Evolutionary conservation across 164 flowering plant species (phyloP), one percentile per base, ranked within the genome.

Genomic region (Vitis cinerea): DNA sequence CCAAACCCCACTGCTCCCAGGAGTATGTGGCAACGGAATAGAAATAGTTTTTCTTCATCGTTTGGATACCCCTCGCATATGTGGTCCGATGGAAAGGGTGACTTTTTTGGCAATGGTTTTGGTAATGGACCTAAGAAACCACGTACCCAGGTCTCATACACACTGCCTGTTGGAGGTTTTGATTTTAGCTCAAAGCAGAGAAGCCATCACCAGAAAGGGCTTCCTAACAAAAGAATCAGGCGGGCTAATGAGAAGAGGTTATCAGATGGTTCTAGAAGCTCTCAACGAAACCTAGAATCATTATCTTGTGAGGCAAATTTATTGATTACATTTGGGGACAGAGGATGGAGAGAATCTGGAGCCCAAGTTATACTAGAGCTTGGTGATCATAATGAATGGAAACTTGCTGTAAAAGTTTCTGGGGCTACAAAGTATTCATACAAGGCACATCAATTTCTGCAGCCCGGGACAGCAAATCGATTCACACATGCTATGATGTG

Each of bases 401-500:
- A 75, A 73, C 85, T 96, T 52, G 76, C 83, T 29, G 92, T 96
- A 19, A 96, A 92, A 69, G 10, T 86, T 50, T 79, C 85, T 4
- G 99, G 95, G 65, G 50, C 54, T 12, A 86, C 87, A 16, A 91
- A 72, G 73, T 90, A 87, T 82, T 80, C 95, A 8, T 82, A 88
- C 74, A 96, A 92, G 80, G 94, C 98, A 12, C 88, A 85, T 75
- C 93, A 93, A 63, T 81, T 90, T 81, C 64, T 96, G 77, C 99
- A 90, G 84, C 88, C 97, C 61, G 98, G 97, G 58, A 75, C 93
- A 52, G 86, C 95, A 59, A 96, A 96, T 64, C 94, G 99, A 37
- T 89, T 72, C 67, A 90, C 97, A 13, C 97, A 93, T 91, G 95
- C 92, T 47, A 90, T 92, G 92, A 90, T 93, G 94, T 96, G 99